Evolutionary conservation across 169 alveolate genomes (phyloP).

Genomic region (Ichthyophthirius multifiliis): DNA sequence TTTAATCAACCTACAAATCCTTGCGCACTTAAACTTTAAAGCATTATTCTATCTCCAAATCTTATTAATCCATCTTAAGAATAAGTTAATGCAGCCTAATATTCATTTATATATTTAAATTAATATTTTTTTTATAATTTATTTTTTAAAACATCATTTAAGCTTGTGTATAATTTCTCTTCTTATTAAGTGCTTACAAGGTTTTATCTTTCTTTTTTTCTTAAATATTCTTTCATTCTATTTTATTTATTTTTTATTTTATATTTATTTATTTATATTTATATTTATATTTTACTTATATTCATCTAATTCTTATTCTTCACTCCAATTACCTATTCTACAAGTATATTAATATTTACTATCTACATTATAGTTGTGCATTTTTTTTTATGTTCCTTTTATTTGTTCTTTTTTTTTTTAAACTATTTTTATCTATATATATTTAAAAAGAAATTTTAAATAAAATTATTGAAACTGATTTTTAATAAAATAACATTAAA

Average conservation of each 20-base stretch:
- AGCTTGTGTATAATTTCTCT: conserved; percentile 17
- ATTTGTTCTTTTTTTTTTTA: not conserved
- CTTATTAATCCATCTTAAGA: not conserved
- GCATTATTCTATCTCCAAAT: not conserved
- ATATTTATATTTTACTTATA: conserved; percentile 20
- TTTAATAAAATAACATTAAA: no score
- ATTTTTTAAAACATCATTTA: not conserved
- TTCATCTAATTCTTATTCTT: conserved; percentile 45
- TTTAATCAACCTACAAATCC: not conserved
- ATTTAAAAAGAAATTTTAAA: no score
- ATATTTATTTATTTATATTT: not conserved
- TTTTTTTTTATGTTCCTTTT: not conserved
- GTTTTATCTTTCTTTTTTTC: not conserved
- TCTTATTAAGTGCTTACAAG: not conserved
- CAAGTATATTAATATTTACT: conserved; percentile 26
- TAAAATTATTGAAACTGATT: no score
- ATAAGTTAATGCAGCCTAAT: not conserved
- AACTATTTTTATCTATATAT: not conserved
- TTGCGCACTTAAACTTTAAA: not conserved
- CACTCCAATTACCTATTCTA: conserved; percentile 43
- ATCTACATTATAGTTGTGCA: conserved; percentile 43
- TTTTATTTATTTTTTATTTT: not conserved
- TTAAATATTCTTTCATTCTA: not conserved
- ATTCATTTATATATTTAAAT: no score
- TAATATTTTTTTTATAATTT: not conserved